These are phyloP conservation scores for Aspergillus indologenus DNA, from an alignment of 495 filamentous ascomycete species.

Conservation along the genomic window DNA sequence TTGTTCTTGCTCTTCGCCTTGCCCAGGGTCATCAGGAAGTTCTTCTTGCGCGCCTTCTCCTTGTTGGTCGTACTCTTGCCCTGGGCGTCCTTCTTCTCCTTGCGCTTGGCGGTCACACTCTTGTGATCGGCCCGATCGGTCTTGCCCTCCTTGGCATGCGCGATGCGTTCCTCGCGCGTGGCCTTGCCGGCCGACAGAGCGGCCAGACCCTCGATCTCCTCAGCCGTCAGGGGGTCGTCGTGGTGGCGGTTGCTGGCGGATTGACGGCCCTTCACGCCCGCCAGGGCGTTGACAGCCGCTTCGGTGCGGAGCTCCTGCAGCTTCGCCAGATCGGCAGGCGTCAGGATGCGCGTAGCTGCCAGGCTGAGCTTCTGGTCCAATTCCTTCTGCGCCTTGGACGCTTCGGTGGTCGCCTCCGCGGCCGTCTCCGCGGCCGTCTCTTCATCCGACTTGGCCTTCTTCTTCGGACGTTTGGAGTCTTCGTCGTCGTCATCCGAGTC, in stretches of 20 bases:
- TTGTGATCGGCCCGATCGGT: conserved; percentile 71
- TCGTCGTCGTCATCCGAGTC: conserved; percentile 68
- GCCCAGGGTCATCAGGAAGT: conserved; percentile 94
- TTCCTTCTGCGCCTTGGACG: conserved; percentile 18
- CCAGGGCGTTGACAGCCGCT: conserved; percentile 62
- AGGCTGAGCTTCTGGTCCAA: conserved; percentile 58
- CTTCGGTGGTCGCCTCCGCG: conserved; percentile 21
- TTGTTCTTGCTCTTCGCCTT: conserved; percentile 93
- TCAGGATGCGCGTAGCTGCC: conserved; percentile 84
- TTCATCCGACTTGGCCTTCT: conserved; percentile 51
- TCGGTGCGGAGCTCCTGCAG: conserved; percentile 78
- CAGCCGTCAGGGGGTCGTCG: conserved; percentile 82
- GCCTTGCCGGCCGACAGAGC: conserved; percentile 67
- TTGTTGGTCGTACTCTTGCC: conserved; percentile 96
- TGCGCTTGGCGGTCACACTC: conserved; percentile 72
- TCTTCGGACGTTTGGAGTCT: conserved; percentile 54
- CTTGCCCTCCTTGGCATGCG: conserved; percentile 72
- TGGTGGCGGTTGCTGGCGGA: conserved; percentile 55
- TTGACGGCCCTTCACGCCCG: conserved; percentile 41
- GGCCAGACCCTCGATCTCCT: conserved; percentile 73
- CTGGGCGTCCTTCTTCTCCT: conserved; percentile 78
- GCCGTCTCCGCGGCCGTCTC: conserved; percentile 18
- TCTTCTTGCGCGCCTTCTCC: conserved; percentile 96
- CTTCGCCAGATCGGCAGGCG: conserved; percentile 87
- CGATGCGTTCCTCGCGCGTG: conserved; percentile 79